Evolutionary conservation across 179 eudicot species (phyloP).

Genomic region (Spinacia oleracea): DNA sequence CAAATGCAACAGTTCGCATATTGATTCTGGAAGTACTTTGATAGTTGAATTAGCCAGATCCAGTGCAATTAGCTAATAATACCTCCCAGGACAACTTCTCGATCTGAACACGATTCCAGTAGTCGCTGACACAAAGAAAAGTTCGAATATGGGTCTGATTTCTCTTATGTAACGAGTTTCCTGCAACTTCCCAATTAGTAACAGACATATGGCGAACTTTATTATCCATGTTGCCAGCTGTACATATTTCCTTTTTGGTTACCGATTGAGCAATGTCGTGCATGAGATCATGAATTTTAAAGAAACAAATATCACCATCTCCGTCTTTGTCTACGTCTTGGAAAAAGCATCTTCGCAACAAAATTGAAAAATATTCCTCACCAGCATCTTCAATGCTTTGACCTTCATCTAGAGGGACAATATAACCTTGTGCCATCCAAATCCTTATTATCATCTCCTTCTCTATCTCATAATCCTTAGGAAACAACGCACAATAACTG

Average conservation of each 20-base stretch:
- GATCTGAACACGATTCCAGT: too few species aligned
- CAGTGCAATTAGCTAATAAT: background rate
- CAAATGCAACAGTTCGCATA: conserved; percentile 6
- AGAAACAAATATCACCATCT: background rate
- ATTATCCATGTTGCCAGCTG: background rate
- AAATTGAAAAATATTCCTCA: background rate
- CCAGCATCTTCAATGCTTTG: background rate
- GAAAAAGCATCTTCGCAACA: background rate
- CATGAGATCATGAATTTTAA: background rate
- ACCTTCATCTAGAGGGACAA: background rate
- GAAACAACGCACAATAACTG: too few species aligned
- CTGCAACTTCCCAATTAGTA: too few species aligned
- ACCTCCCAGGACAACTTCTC: background rate
- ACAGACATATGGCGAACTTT: background rate
- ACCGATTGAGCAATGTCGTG: background rate
- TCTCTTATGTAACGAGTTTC: too few species aligned
- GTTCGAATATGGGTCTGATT: too few species aligned
- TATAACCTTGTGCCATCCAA: too few species aligned
- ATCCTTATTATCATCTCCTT: too few species aligned
- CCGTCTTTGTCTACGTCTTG: background rate
- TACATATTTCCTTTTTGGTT: background rate
- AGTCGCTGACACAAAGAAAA: too few species aligned
- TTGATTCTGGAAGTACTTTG: background rate
- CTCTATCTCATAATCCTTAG: too few species aligned
- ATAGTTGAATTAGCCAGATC: background rate